Base-by-base conservation (phyloP, 2,329 filamentous ascomycete species). In the Microcyclospora tardicrescens region DNA sequence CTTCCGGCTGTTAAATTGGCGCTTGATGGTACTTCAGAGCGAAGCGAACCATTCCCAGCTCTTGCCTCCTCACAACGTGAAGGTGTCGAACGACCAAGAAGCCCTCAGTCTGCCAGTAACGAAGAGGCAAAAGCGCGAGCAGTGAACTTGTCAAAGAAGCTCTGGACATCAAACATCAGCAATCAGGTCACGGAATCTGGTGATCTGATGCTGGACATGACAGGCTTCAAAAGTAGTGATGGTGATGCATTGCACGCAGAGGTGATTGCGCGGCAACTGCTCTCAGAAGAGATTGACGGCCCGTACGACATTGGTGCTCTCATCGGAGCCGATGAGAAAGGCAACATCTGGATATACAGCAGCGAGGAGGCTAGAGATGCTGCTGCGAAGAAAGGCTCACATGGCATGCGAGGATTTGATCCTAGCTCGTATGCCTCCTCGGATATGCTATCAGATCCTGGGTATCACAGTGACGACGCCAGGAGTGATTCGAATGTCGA, bases 291-390 rank as follows among this genome's bases (percentile, higher is more conserved):
- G 61, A 65, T 96, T 11, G 84, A 94, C 53, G 91, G 87, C 15
- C 86, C 89, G 56, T 95, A 95, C 59, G 91, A 98, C 57, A 93
- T 98, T 51, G 91, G 91, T 5, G 81, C 89, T 2, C 70, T 98
- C 24, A 94, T 98, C 51, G 91, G 87, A 10, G 89, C 91, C 33
- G 91, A 98, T 56, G 86, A 93, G 55, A 78, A 91, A 43, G 91
- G 91, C 6, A 98, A 98, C 53, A 70, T 98, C n/a, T 96, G 91
- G 89, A 96, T 98, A 49, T 98, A 98, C 65, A 91, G 86, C 63
- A 96, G 87, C 52, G 87, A 96, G 60, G 87, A 94, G 55, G 86
- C 91, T 16, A 96, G 95, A 56, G 81, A 91, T 52, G 81, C 83
- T 6, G 89, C 89, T 27, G 80, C 80, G 65, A 79, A 81, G 29